Evolutionary conservation across 371 early-diverging fungal species (phyloP), one percentile per base, ranked within the genome.

Genomic region (Mortierella sp.): DNA sequence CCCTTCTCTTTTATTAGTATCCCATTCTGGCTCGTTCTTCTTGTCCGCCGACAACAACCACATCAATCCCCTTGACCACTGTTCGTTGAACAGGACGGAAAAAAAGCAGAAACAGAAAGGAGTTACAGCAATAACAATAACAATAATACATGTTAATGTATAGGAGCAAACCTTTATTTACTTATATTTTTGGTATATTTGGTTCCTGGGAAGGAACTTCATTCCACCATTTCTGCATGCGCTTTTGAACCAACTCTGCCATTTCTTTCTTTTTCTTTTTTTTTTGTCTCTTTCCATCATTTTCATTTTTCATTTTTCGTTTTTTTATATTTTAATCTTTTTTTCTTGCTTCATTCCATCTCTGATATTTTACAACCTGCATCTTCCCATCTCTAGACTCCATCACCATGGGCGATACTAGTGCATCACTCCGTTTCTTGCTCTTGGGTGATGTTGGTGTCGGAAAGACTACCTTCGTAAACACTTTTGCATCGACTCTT

Each of bases 361-460:
- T 43, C 15, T 3, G 10, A 10, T 13, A 13, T 21, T n/a, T 19
- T 16, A n/a, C 48, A 48, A 15, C 45, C 19, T n/a, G 16, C 16
- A 2, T 6, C n/a, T 19, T 19, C 48, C 3, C 10, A 22, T 55
- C 15, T 16, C 15, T 61, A 41, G 40, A 52, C 16, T 40, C 55
- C 45, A 8, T 22, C 32, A 63, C 36, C 55, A 63, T 64, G 72
- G 69, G 33, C 28, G 72, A 72, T 19, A 72, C 58, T 9, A 60
- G 47, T 43, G 58, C 72, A 19, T 63, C 77, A 11, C 66, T 77
- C 19, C 72, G 77, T 28, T 72, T 72, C 48, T 28, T 77, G 24
- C 72, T 77, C 22, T 65, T 77, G 8, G 77, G 77, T 16, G 78
- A 78, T 28, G 63, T 69, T 9, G 78, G 78, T 16, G 78, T 78